phyloP scores from a whole-genome alignment of 2,329 filamentous ascomycete genomes.

The Boeremia lycopersici region DNA sequence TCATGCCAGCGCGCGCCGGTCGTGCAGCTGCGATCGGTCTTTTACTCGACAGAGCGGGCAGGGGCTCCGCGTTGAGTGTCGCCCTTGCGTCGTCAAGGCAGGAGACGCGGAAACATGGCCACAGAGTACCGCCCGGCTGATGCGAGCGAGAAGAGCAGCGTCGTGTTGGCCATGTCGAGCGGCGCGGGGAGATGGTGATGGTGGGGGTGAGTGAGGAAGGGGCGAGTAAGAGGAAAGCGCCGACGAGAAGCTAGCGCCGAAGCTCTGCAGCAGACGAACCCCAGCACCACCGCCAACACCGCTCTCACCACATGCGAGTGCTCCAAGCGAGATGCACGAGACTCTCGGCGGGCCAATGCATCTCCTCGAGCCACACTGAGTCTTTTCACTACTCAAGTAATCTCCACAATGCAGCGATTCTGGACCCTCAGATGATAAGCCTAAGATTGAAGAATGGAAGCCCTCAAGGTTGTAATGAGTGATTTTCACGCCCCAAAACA shows the following conservation, averaged over 20 bases:
- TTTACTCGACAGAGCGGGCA: too few species aligned
- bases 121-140: too few species aligned
- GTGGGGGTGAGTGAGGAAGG: neutral
- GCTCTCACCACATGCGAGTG: neutral
- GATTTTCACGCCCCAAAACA: conserved; percentile 46
- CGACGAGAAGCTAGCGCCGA: conserved; percentile 10
- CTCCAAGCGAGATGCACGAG: neutral
- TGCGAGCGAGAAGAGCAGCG: neutral
- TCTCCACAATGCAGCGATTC: too few species aligned
- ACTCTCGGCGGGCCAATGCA: neutral
- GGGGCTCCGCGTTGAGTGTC: too few species aligned
- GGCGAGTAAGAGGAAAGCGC: neutral
- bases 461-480: too few species aligned
- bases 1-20: too few species aligned
- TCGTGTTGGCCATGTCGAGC: neutral
- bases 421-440: too few species aligned
- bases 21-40: too few species aligned
- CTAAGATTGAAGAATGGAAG: too few species aligned
- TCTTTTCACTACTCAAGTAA: too few species aligned
- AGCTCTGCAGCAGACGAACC: neutral
- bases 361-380: neutral
- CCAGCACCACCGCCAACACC: neutral
- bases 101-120: neutral
- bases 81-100: neutral
- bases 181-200: neutral